Evolutionary conservation across 164 flowering plant species (phyloP).

Genomic region (Annona cherimola): DNA sequence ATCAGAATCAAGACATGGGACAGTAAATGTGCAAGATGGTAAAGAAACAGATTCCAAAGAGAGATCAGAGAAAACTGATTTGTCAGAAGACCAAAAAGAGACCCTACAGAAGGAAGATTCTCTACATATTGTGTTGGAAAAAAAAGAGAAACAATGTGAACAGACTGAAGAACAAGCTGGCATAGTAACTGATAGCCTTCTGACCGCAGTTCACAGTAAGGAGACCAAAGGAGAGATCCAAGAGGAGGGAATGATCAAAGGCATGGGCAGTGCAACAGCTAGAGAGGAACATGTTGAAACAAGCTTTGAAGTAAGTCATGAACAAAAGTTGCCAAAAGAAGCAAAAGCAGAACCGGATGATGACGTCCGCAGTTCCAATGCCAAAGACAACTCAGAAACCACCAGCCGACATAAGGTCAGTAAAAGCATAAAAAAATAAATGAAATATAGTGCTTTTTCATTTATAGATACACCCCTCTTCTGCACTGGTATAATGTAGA

Average conservation of each 20-base stretch:
- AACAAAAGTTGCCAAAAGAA: not conserved
- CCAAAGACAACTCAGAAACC: not conserved
- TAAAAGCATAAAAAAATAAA: not conserved
- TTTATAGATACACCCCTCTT: not conserved
- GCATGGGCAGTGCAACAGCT: constrained; percentile 3
- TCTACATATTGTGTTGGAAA: not conserved
- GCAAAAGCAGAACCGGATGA: not conserved
- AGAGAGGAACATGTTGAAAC: constrained; percentile 10
- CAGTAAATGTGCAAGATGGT: not conserved
- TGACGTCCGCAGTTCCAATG: not conserved
- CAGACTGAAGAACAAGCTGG: not conserved
- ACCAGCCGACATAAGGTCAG: not conserved
- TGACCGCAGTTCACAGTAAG: not conserved
- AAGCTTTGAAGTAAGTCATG: constrained; percentile 9
- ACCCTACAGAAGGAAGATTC: not conserved
- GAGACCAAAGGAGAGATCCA: constrained; percentile 1
- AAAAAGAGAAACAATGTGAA: not conserved
- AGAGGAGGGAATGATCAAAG: constrained; percentile 7
- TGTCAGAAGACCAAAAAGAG: not conserved
- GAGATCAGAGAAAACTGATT: not conserved
- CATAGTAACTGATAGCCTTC: not conserved
- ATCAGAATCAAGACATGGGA: not conserved
- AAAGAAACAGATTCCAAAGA: not conserved
- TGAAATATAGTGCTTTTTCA: too few species aligned
- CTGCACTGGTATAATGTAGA: not conserved